Percentiles rank a stretch among this genome's conserved stretches.
These are phyloP conservation scores for Cnidoscolus chayamansa DNA, from an alignment of 441 rosid genomes.

Conservation along the genomic window DNA sequence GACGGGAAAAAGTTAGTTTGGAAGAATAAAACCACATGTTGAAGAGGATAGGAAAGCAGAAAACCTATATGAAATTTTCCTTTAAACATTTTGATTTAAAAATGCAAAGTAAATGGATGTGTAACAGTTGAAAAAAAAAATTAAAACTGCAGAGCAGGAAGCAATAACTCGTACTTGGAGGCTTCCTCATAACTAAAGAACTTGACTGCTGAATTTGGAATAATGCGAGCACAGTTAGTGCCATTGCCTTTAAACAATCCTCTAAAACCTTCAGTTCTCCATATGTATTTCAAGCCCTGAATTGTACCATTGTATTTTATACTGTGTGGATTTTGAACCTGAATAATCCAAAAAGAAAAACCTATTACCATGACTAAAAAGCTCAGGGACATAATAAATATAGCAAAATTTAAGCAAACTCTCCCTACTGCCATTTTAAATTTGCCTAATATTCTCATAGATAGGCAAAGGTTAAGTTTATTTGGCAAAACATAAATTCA, in stretches of 20 bases:
- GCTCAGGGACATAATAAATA: background rate
- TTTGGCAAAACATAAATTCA: too few relatives aligned
- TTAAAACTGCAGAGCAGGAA: conserved; percentile 8
- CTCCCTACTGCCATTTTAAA: background rate
- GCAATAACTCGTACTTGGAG: conserved; percentile 49
- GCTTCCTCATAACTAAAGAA: conserved; percentile 98
- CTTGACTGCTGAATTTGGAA: conserved; percentile 93
- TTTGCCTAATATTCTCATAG: too few relatives aligned
- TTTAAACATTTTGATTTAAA: background rate
- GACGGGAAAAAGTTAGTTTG: conserved; percentile 6
- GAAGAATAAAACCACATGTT: background rate
- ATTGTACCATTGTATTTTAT: conserved; percentile 84
- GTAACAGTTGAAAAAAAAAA: background rate
- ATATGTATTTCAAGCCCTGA: conserved; percentile 87
- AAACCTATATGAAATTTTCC: background rate
- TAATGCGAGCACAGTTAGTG: conserved; percentile 88
- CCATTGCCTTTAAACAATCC: conserved; percentile 95
- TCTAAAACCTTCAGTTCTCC: conserved; percentile 91
- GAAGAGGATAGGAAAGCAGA: background rate
- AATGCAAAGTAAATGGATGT: background rate
- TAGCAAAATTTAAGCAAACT: background rate
- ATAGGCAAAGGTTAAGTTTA: too few relatives aligned
- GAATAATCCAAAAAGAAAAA: conserved; percentile 21
- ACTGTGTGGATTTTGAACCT: conserved; percentile 94
- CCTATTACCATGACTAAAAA: background rate